Evolutionary conservation across 2,329 filamentous ascomycete genomes (phyloP), one percentile per base, ranked within the genome.

Genomic region (Cladosporium halotolerans): DNA sequence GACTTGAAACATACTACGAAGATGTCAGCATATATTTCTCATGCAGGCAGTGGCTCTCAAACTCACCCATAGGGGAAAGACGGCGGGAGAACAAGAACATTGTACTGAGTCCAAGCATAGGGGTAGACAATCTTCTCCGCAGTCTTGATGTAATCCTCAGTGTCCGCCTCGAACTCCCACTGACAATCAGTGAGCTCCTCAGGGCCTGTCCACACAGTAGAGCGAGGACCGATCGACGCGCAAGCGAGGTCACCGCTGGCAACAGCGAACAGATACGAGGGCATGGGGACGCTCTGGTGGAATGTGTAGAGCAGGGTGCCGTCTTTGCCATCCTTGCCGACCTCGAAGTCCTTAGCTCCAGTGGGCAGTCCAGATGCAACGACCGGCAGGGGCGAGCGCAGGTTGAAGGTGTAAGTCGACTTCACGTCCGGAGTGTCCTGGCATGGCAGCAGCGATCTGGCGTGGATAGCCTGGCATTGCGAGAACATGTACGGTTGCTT

Each of bases 351-450:
- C 19, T 74, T 75, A 28, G 77, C 70, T 9, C 78, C 73, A 4
- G 74, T 76, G 0, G 80, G 77, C 14, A 97, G 79, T 52, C 93
- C 93, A 65, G 89, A 95, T 32, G 92, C 91, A 53, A 97, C 82
- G n/a, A 96, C 91, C 0, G 90, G 89, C 11, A 96, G 79, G 4
- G 86, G 83, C 19, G 90, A 96, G 23, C 84, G 84, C 66, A 99
- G 86, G 65, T 85, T 87, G 76, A 96, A 96, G 58, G 85, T 84
- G 72, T 91, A 90, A 1, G 90, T 95, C n/a, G 88, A 90, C 76
- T 99, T 99, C 64, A 96, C 88, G 68, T 96, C 92, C 3, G 93
- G 93, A 1, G 93, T 97, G 68, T 99, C 93, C 74, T 97, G 92
- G 72, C 92, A 97, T 6, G 93, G 93, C 70, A 97, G 95, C 57